Evolutionary conservation across 352 stramenopile species (phyloP), one percentile per base, ranked within the genome.

Genomic region (Phytopythium delawarense): DNA sequence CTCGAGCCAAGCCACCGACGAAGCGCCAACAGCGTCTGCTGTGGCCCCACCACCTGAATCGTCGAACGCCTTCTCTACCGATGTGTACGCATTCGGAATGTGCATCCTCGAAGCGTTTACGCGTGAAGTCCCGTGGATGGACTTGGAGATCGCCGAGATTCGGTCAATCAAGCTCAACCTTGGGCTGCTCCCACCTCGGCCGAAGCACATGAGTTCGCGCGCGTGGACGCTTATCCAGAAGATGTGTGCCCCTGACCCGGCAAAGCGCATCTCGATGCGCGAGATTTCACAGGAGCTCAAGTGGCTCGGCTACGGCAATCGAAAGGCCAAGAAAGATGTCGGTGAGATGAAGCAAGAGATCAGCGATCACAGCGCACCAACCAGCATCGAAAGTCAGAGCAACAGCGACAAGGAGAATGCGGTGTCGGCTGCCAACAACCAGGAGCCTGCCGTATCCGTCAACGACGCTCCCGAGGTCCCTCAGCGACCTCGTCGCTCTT

Each of bases 71-170:
- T 86, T 83, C 25, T 69, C 71, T 3, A 77, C 71, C 0, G 81
- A 93, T 55, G 72, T 91, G 42, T 93, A 88, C 61, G 76, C 80
- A 15, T 83, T 91, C 40, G 84, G 84, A n/a, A 89, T 93, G 81
- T 89, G 76, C 45, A 88, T 91, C 28, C n/a, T 89, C 8, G 81
- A 93, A 44, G 74, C 79, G 2, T 61, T 90, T 30, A 88, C 81
- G 1, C 66, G 69, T 0, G 69, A 75, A 12, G 60, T 78, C 0
- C 84, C 84, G 0, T 93, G 82, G 82, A 63, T 48, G 15, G 69
- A 54, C 2, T 55, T 88, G 44, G 74, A 84, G n/a, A 63, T 74
- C 12, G 25, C 66, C 0, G 76, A 84, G 54, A 75, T 91, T 35
- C 70, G 71, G 16, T 76, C 73, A 21, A 68, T 88, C 11, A 91